These are phyloP conservation scores for Botrytis medusae DNA, from an alignment of 2,329 filamentous ascomycete species.

Conservation along the genomic window DNA sequence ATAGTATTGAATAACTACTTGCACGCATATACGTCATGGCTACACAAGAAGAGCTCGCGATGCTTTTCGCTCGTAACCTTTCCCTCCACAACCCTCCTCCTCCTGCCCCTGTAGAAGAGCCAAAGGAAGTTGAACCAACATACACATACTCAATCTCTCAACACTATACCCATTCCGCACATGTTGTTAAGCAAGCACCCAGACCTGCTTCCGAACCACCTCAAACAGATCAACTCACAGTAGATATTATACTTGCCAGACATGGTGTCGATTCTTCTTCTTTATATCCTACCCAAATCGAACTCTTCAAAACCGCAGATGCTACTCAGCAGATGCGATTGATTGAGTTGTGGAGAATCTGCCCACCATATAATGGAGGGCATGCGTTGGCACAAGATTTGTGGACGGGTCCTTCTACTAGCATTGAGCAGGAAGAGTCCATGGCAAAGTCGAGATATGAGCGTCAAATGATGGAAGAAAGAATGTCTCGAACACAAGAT, in stretches of 20 bases:
- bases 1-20: not conserved
- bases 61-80: conserved; percentile 75
- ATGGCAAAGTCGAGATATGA: conserved; percentile 61
- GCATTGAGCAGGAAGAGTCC: conserved; percentile 53
- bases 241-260: conserved; percentile 59
- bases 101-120: conserved; percentile 39
- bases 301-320: conserved; percentile 76
- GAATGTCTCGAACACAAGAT: conserved; percentile 41
- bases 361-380: conserved; percentile 54
- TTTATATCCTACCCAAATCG: conserved; percentile 72
- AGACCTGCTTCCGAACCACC: conserved; percentile 53
- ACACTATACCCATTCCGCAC: conserved; percentile 81
- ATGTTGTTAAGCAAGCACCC: conserved; percentile 52
- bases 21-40: conserved; percentile 47
- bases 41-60: conserved; percentile 78
- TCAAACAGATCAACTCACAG: conserved; percentile 49
- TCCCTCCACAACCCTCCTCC: conserved; percentile 50
- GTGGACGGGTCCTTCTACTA: conserved; percentile 58
- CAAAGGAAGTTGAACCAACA: conserved; percentile 42
- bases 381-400: conserved; percentile 56
- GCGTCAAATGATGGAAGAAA: conserved; percentile 46
- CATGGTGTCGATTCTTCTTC: conserved; percentile 69
- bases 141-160: conserved; percentile 75
- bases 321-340: conserved; percentile 57
- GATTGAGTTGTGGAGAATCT: conserved; percentile 27